phyloP scores from a whole-genome alignment of 169 alveolate genomes.

The Babesia bovis region DNA sequence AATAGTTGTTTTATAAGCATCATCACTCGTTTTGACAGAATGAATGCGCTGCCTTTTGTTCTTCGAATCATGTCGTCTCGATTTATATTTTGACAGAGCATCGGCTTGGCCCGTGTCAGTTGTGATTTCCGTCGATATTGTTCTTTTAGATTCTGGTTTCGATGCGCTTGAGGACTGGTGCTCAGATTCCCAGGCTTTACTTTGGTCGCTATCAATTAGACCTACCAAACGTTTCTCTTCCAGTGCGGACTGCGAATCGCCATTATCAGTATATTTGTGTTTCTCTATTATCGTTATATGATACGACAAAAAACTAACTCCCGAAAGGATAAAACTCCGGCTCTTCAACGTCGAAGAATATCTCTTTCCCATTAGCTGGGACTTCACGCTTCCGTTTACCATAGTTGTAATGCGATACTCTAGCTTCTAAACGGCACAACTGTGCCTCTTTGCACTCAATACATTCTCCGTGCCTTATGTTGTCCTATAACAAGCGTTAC shows the following conservation, averaged over 20 bases:
- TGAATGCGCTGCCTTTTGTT: background rate
- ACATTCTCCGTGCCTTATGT: constrained; percentile 39
- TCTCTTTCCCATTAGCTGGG: background rate
- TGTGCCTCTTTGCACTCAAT: constrained; percentile 35
- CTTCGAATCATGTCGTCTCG: background rate
- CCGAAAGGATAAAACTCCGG: constrained; percentile 27
- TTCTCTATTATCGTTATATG: background rate
- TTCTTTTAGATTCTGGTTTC: background rate
- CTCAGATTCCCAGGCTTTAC: too few species aligned
- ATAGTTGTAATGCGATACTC: background rate
- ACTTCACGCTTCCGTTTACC: constrained; percentile 1
- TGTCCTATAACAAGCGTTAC: constrained; percentile 25
- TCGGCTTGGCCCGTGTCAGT: background rate
- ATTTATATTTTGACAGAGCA: background rate
- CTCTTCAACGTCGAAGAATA: constrained; percentile 21
- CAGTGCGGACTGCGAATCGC: too few species aligned
- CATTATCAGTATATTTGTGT: too few species aligned
- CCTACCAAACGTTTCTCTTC: too few species aligned
- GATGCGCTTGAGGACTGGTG: background rate
- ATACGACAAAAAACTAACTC: background rate
- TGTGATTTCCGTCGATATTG: background rate
- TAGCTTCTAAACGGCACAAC: constrained; percentile 15
- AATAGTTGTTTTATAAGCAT: background rate
- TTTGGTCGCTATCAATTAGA: too few species aligned
- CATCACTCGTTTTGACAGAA: background rate